Conservation (phyloP, 2,329 filamentous ascomycete genomes). For the Fusarium lyarnte region DNA sequence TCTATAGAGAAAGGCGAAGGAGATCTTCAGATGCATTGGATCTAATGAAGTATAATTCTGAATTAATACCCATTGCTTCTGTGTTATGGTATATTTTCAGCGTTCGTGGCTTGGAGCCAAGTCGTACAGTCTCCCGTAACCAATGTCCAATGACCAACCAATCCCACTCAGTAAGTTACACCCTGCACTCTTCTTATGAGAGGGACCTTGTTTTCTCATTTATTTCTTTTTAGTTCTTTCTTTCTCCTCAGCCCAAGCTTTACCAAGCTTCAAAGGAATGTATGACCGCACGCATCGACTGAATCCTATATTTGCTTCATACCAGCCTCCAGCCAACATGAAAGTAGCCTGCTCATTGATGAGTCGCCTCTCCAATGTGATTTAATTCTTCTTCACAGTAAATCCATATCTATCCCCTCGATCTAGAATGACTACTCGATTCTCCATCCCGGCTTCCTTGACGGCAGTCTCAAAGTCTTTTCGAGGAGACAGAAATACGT, state of each 20-base stretch:
- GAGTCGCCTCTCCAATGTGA: neutral
- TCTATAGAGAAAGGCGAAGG: too few relatives aligned
- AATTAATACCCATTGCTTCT: neutral
- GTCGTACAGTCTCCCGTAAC: neutral
- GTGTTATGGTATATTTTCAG: neutral
- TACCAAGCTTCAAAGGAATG: neutral
- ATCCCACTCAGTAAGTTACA: neutral
- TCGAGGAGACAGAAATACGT: constrained; percentile 68
- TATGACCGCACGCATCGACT: neutral
- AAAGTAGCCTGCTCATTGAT: neutral
- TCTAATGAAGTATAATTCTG: neutral
- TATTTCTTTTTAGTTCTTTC: neutral
- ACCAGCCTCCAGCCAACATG: neutral
- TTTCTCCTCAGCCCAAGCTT: neutral
- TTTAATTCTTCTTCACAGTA: neutral
- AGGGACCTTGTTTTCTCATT: neutral
- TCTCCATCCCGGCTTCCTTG: constrained; percentile 57
- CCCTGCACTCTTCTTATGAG: neutral
- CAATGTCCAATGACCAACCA: neutral
- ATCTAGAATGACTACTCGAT: constrained; percentile 69
- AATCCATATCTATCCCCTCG: constrained; percentile 30
- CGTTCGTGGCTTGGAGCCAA: neutral
- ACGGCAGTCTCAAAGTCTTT: constrained; percentile 68
- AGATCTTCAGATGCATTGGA: neutral
- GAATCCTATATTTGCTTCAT: neutral